Evolutionary conservation across 345 rosid genomes (phyloP), one percentile per base, ranked within the genome.

Genomic region (Ricinus communis): DNA sequence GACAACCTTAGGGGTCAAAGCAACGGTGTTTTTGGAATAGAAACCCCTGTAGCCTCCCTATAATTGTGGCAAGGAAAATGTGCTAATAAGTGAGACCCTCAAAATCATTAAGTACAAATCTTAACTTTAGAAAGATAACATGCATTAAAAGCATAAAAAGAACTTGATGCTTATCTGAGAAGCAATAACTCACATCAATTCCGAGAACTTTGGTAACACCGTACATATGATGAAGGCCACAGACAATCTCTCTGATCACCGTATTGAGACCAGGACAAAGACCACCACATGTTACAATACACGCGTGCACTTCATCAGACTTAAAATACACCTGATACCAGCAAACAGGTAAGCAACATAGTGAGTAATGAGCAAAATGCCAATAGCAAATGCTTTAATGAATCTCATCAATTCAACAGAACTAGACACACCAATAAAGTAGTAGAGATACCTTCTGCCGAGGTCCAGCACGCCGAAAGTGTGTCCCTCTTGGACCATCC

Each of bases 31-130:
- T 75, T 83, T 84, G 49, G 93, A 81, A 55, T 91, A 89, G 77
- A 91, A 91, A 24, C 97, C 97, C 72, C 79, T 86, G 81, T 86
- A 91, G 11, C 97, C 97, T 71, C 97, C 97, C 97, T 91, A 25
- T 62, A 79, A 60, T 63, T 22, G 5, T 25, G 67, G n/a, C 49
- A 40, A 41, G 18, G 22, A 71, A 27, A 46, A 56, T 51, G 73
- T 3, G 46, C 8, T 8, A 15, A 45, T 49, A 30, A 41, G 27
- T 49, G 41, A 41, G 27, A 45, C 8, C n/a, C 13, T 14, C n/a
- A 19, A 28, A 24, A 36, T 27, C 58, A 18, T 22, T 19, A 73
- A 65, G 14, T 14, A 19, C 51, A 51, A 19, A 21, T 9, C 31
- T 11, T 40, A 13, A 50, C 5, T 16, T 70, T 59, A 31, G 50